Evolutionary conservation across 768 basidiomycete species (phyloP).

Genomic region (Boletus reticulatus): DNA sequence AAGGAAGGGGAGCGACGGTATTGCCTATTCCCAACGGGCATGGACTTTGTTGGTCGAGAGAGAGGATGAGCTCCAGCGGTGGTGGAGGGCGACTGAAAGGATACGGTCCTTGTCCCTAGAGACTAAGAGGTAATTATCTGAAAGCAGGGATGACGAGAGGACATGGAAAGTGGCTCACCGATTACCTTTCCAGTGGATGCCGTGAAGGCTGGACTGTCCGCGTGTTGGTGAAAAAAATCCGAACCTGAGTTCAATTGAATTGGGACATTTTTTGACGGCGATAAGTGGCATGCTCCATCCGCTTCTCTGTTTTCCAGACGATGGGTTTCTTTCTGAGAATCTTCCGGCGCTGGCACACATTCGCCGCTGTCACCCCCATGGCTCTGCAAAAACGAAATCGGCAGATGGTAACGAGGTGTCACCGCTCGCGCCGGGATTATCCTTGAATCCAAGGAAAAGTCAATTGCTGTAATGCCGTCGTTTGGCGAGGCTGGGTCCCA

Average conservation of each 20-base stretch:
- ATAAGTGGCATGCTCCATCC: conserved; percentile 1
- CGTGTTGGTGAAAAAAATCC: conserved; percentile 24
- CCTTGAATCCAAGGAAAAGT: conserved; percentile 42
- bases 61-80: conserved; percentile 9
- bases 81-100: conserved; percentile 34
- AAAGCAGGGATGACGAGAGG: conserved; percentile 20
- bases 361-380: conserved; percentile 11
- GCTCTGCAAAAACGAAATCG: conserved; percentile 13
- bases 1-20: conserved; percentile 35
- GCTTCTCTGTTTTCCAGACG: conserved; percentile 17
- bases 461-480: conserved; percentile 27
- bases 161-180: conserved; percentile 28
- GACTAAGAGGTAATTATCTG: conserved; percentile 27
- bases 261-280: conserved; percentile 19
- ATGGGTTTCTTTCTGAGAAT: conserved; percentile 54
- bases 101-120: conserved; percentile 31
- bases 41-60: conserved; percentile 18
- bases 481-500: conserved; percentile 14
- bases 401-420: conserved; percentile 50
- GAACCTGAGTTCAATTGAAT: conserved; percentile 24
- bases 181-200: conserved; percentile 29
- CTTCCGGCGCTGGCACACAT: conserved; percentile 31
- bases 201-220: conserved; percentile 21
- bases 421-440: conserved; percentile 33
- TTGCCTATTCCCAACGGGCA: conserved; percentile 21